Percentiles rank a stretch among this genome's conserved stretches.
These are phyloP conservation scores for Stropharia rugosoannulata DNA, from an alignment of 768 basidiomycete genomes.

Conservation along the genomic window DNA sequence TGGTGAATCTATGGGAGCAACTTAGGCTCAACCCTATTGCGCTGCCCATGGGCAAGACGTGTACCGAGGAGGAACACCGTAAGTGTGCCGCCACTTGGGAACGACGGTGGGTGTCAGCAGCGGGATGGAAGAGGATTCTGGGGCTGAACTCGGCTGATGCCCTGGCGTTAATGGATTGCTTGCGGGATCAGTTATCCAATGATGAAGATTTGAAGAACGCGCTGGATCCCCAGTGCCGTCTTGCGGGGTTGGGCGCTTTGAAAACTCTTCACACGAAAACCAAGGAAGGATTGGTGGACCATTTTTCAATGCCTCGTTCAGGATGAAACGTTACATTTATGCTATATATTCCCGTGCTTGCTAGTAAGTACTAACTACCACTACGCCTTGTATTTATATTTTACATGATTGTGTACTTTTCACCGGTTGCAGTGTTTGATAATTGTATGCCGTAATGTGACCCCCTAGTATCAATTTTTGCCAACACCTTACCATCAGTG, in stretches of 20 bases:
- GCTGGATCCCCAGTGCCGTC: constrained; percentile 28
- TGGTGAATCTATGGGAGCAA: constrained; percentile 35
- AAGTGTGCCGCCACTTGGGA: constrained; percentile 31
- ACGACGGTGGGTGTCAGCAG: constrained; percentile 31
- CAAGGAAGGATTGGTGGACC: constrained; percentile 24
- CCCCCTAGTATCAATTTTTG: too few species aligned
- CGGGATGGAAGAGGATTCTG: constrained; percentile 30
- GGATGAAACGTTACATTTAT: not conserved
- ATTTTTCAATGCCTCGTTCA: constrained; percentile 23
- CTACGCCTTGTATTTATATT: too few species aligned
- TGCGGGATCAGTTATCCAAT: constrained; percentile 29
- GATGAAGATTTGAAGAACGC: constrained; percentile 31
- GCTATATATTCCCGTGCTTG: not conserved
- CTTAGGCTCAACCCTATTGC: constrained; percentile 26
- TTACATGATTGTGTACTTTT: too few species aligned
- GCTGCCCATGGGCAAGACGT: constrained; percentile 20
- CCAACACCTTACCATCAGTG: too few species aligned
- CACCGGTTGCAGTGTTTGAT: too few species aligned
- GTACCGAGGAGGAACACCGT: constrained; percentile 21
- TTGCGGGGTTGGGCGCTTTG: constrained; percentile 27
- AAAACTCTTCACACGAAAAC: constrained; percentile 15
- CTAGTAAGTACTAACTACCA: not conserved
- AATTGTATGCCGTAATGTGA: too few species aligned
- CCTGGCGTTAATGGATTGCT: constrained; percentile 27
- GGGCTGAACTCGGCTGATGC: constrained; percentile 30